Percentiles rank a stretch among this genome's conserved stretches.
phyloP scores from a whole-genome alignment of 306 rosid species.

The Hippophae rhamnoides region DNA sequence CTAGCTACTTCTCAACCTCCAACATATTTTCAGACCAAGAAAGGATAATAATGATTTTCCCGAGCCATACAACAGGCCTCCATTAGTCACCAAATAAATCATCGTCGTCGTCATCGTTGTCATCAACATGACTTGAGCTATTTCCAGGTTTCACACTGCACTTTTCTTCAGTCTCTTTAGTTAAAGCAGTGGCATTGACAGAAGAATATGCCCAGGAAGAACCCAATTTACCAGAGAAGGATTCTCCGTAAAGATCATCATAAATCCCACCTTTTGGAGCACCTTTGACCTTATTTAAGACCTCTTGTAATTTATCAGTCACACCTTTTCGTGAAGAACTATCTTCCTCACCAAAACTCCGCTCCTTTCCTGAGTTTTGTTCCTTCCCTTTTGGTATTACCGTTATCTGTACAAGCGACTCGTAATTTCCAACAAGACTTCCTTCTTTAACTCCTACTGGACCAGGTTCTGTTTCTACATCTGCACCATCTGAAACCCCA shows the following conservation, averaged over 20 bases:
- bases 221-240: conserved; percentile 67
- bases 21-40: neutral
- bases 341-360: conserved; percentile 26
- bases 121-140: conserved; percentile 36
- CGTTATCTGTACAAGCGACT: conserved; percentile 79
- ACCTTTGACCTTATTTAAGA: conserved; percentile 68
- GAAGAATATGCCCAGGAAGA: conserved; percentile 88
- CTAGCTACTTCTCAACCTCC: no score
- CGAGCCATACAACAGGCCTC: conserved; percentile 15
- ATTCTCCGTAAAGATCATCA: conserved; percentile 94
- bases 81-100: conserved; percentile 60
- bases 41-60: conserved; percentile 21
- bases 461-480: conserved; percentile 92
- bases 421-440: conserved; percentile 93
- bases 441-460: conserved; percentile 96
- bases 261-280: conserved; percentile 60
- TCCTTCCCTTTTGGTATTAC: conserved; percentile 91
- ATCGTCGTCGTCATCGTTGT: conserved; percentile 37
- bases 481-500: conserved; percentile 89
- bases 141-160: conserved; percentile 34
- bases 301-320: conserved; percentile 86
- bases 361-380: conserved; percentile 26
- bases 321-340: conserved; percentile 67
- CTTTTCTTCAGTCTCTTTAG: conserved; percentile 32
- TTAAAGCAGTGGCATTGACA: conserved; percentile 24